Conservation (phyloP, 257 asterid genomes). For the Ophiorrhiza pumila region DNA sequence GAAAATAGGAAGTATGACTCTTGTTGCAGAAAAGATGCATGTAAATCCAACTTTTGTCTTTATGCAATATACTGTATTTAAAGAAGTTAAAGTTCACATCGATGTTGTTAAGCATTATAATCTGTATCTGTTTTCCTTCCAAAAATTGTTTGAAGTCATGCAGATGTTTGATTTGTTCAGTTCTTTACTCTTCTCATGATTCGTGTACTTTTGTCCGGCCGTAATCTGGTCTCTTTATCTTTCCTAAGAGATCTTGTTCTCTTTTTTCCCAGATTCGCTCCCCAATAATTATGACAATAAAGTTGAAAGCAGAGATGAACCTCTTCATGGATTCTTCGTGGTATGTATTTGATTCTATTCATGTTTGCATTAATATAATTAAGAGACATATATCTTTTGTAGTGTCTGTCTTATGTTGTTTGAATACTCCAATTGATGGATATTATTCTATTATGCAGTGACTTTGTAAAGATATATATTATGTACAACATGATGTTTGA, state of each 20-base stretch:
- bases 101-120: background rate
- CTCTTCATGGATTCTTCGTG: conserved; percentile 45
- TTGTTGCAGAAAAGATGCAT: background rate
- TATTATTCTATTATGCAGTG: background rate
- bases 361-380: background rate
- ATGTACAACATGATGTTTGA: background rate
- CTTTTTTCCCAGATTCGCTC: conserved; percentile 36
- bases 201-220: background rate
- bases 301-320: conserved; percentile 45
- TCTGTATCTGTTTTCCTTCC: background rate
- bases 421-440: background rate
- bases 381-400: background rate
- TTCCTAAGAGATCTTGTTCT: background rate
- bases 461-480: background rate
- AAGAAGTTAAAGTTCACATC: background rate
- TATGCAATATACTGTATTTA: background rate
- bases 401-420: background rate
- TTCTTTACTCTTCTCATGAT: background rate
- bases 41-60: background rate
- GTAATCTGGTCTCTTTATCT: background rate
- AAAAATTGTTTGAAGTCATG: background rate
- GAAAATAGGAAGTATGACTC: background rate
- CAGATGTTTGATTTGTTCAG: background rate
- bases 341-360: conserved; percentile 34
- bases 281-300: conserved; percentile 28